These are phyloP conservation scores for Myrmaecium sp. DNA, from an alignment of 2,329 filamentous ascomycete species.

Conservation along the genomic window DNA sequence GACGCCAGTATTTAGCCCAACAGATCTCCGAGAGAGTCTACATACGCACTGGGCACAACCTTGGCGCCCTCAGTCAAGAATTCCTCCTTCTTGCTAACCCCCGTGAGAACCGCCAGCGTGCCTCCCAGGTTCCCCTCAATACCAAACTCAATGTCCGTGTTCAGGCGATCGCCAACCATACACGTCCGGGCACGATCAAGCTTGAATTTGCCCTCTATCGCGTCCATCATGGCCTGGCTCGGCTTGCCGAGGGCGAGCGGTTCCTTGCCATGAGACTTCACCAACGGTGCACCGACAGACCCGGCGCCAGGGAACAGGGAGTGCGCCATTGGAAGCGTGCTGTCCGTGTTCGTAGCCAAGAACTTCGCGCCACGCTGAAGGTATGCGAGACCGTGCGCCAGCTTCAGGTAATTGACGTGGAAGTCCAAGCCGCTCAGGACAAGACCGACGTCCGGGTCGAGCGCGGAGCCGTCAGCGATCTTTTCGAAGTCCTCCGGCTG, in stretches of 20 bases:
- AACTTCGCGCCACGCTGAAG: constrained; percentile 67
- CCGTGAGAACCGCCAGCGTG: constrained; percentile 78
- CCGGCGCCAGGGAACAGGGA: constrained; percentile 86
- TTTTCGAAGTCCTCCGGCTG: constrained; percentile 61
- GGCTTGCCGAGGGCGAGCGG: constrained; percentile 81
- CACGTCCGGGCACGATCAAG: constrained; percentile 73
- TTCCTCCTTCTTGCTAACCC: constrained; percentile 72
- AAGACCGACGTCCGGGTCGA: constrained; percentile 79
- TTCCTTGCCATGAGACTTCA: constrained; percentile 43
- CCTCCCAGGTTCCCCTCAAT: constrained; percentile 81
- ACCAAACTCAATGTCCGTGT: constrained; percentile 94
- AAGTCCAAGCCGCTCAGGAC: constrained; percentile 87
- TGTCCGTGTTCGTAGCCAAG: constrained; percentile 85
- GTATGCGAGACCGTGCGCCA: constrained; percentile 73
- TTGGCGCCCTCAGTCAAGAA: constrained; percentile 53
- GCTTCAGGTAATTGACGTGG: constrained; percentile 89
- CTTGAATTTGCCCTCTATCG: constrained; percentile 87
- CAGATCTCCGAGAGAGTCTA: constrained; percentile 71
- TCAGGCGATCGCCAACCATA: constrained; percentile 87
- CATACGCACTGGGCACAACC: constrained; percentile 65
- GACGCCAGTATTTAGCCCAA: constrained; percentile 14
- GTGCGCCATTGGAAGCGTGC: constrained; percentile 66
- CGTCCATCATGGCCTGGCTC: constrained; percentile 98
- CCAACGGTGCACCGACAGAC: constrained; percentile 59
- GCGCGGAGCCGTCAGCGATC: constrained; percentile 52